Conservation (phyloP, 2,329 filamentous ascomycete species). For the Aureobasidium sp. region DNA sequence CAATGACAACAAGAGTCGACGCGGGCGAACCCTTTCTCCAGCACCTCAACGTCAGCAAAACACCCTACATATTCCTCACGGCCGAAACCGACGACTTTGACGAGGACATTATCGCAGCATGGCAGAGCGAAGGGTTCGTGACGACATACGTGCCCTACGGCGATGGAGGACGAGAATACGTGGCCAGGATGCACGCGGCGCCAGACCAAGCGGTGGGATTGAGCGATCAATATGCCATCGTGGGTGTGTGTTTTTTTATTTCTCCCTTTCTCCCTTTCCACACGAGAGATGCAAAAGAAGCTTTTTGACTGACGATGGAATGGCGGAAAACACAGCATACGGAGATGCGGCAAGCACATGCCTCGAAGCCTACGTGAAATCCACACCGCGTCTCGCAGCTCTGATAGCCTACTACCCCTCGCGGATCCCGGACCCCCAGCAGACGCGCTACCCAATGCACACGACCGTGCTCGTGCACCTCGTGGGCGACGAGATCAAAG, state of each 20-base stretch:
- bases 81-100: conserved; percentile 52
- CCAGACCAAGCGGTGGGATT: conserved; percentile 51
- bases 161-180: conserved; percentile 43
- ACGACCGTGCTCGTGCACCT: conserved; percentile 52
- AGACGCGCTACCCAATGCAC: conserved; percentile 37
- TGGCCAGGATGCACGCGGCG: conserved; percentile 42
- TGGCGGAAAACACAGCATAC: too few species aligned
- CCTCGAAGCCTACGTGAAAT: conserved; percentile 51
- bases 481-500: conserved; percentile 41
- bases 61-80: conserved; percentile 43
- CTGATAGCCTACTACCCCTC: conserved; percentile 59
- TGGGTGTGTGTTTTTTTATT: conserved; percentile 46
- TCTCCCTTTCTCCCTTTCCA: conserved; percentile 10
- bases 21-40: conserved; percentile 28
- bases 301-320: not conserved
- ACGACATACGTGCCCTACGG: conserved; percentile 50
- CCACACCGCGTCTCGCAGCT: conserved; percentile 50
- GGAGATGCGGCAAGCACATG: conserved; percentile 55
- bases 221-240: conserved; percentile 55
- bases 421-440: conserved; percentile 46
- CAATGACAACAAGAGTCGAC: conserved; percentile 4
- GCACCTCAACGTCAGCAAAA: conserved; percentile 34
- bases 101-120: conserved; percentile 45
- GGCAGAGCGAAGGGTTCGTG: conserved; percentile 55
- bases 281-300: not conserved